A percentile compares a stretch with the other conserved stretches of the same genome.
These are phyloP conservation scores for Malassezia yamatoensis DNA, from an alignment of 1,284 basidiomycete genomes.

Conservation along the genomic window DNA sequence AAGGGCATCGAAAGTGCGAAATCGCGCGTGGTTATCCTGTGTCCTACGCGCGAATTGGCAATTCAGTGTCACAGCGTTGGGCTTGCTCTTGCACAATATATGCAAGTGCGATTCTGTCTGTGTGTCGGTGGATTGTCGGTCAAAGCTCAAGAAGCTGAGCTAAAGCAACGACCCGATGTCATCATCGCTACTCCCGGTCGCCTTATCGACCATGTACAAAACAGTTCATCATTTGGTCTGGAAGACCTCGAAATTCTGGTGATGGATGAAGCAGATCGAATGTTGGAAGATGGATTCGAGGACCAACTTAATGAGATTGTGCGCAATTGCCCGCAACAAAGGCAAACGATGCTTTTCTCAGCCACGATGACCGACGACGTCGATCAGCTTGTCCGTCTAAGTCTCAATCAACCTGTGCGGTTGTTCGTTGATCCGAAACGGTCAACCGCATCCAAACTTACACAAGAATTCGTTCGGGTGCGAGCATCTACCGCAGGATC, in stretches of 20 bases:
- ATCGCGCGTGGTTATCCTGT: slow-evolving; percentile 49
- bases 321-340: slow-evolving; percentile 70
- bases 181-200: slow-evolving; percentile 53
- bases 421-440: slow-evolving; percentile 47
- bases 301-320: slow-evolving; percentile 91
- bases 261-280: slow-evolving; percentile 92
- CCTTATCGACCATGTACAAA: slow-evolving; percentile 60
- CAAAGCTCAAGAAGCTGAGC: slow-evolving; percentile 45
- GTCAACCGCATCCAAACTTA: slow-evolving; percentile 72
- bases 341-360: slow-evolving; percentile 96
- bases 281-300: slow-evolving; percentile 94
- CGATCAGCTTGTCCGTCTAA: slow-evolving; percentile 82
- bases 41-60: slow-evolving; percentile 53
- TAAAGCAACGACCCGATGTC: slow-evolving; percentile 49
- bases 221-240: slow-evolving; percentile 83
- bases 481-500: slow-evolving; percentile 27
- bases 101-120: slow-evolving; percentile 22
- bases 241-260: slow-evolving; percentile 87
- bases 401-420: slow-evolving; percentile 73
- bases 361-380: slow-evolving; percentile 96
- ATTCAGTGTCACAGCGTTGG: slow-evolving; percentile 48
- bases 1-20: slow-evolving; percentile 6
- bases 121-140: slow-evolving; percentile 21
- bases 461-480: slow-evolving; percentile 69
- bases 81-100: slow-evolving; percentile 27